A percentile compares a stretch with the other conserved stretches of the same genome.
Conservation (phyloP, 1,139 yeast species). For the Pichia sp. region DNA sequence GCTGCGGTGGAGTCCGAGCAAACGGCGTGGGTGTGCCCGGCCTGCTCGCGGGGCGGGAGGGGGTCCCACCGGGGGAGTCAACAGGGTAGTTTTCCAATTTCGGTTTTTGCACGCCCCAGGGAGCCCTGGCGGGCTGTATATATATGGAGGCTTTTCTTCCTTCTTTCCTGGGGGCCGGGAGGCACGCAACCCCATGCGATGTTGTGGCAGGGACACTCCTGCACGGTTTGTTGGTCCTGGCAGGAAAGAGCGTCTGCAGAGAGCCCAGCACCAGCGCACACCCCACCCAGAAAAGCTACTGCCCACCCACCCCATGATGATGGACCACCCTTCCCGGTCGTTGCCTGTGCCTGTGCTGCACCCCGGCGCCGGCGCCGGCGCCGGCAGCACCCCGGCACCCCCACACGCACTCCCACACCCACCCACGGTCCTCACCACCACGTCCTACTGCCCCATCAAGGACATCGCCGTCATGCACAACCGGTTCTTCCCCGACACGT, state of each 20-base stretch:
- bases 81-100: background rate
- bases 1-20: background rate
- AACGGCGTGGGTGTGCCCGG: background rate
- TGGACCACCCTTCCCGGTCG: background rate
- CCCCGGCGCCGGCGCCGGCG: background rate
- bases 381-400: background rate
- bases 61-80: background rate
- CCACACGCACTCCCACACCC: too few species aligned
- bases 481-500: conserved; percentile 1
- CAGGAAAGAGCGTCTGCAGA: too few species aligned
- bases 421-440: background rate
- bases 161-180: background rate
- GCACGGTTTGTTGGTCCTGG: too few species aligned
- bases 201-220: background rate
- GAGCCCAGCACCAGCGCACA: too few species aligned
- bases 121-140: background rate
- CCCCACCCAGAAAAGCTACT: too few species aligned
- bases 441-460: conserved; percentile 9
- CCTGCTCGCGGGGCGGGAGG: background rate
- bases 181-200: background rate
- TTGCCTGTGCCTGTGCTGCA: background rate
- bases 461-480: conserved; percentile 3
- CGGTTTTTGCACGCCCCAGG: background rate
- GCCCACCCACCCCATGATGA: background rate
- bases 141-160: background rate